Base-by-base conservation (phyloP, 2,329 filamentous ascomycete species). In the Curvularia sp. region DNA sequence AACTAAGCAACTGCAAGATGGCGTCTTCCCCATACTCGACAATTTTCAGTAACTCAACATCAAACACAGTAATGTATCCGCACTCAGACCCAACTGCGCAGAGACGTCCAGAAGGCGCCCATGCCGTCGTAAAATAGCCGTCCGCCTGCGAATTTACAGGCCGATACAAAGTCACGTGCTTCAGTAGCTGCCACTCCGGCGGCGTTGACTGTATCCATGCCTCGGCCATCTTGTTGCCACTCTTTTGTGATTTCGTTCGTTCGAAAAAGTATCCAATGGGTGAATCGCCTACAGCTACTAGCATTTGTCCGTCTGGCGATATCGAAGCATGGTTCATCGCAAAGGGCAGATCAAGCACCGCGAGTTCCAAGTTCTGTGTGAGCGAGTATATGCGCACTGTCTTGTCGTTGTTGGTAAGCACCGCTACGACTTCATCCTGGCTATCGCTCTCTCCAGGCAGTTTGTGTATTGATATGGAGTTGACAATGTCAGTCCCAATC, bases 321-420 rank as follows among this genome's bases (percentile, higher is more conserved):
- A 99, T 89, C n/a, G 93, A 87, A 32, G 93, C 92, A 71, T 96
- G 92, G 70, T 99, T 99, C 80, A 98, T 94, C 64, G 88, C 90
- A 72, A 94, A 90, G 5, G 91, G 89, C 64, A 96, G 89, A 3
- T 86, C 83, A 52, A 97, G 80, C 42, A 88, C 84, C 53, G 91
- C 87, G 21, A 96, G 79, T 34, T 89, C 82, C 59, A 90, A 82
- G 13, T 87, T 85, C 51, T 89, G 86, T 27, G 85, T 82, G 19
- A 98, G 81, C 48, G 89, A 90, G 72, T 96, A 92, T n/a, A 97
- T 80, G 27, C 89, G 89, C 55, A 98, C 90, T 1, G 91, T 92
- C 74, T 88, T 89, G 79, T 98, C 95, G 74, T 99, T 99, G 79
- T 97, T 97, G 45, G 91, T 87, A 69, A 97, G 80, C 45, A 91